These are phyloP conservation scores for Spiraea crenata DNA, from an alignment of 331 rosid genomes.

Conservation along the genomic window DNA sequence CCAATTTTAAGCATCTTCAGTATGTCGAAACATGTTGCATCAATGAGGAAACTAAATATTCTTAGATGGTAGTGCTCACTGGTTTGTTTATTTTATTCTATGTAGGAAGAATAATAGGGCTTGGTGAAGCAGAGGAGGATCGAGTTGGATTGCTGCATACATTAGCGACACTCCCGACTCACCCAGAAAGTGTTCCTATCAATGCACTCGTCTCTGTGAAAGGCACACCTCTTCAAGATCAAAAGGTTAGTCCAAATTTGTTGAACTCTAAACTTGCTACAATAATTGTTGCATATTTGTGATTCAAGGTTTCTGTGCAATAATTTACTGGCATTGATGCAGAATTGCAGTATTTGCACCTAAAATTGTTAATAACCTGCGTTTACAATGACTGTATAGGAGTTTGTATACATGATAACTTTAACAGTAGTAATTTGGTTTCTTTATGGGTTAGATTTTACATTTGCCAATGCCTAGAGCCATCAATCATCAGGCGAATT, in stretches of 20 bases:
- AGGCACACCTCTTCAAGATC: conserved; percentile 95
- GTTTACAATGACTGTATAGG: not conserved
- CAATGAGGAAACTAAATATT: not conserved
- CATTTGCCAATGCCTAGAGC: not conserved
- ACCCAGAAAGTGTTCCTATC: conserved; percentile 98
- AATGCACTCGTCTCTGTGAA: conserved; percentile 85
- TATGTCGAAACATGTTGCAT: not conserved
- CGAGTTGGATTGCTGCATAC: conserved; percentile 95
- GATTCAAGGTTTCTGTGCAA: not conserved
- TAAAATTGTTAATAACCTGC: not conserved
- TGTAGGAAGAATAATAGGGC: conserved; percentile 96
- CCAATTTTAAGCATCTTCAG: conserved; percentile 1
- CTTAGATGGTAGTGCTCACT: not conserved
- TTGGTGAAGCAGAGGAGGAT: conserved; percentile 94
- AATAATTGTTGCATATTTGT: not conserved
- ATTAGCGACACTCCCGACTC: conserved; percentile 87
- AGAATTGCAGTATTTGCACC: not conserved
- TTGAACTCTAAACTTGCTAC: conserved; percentile 13
- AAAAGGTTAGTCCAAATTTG: conserved; percentile 49
- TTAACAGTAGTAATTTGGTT: not conserved
- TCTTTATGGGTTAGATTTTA: not conserved
- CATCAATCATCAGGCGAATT: not conserved
- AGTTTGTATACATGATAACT: not conserved
- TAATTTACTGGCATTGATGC: too few species aligned
- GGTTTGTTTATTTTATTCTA: not conserved